A percentile compares a stretch with the other conserved stretches of the same genome.
These are phyloP conservation scores for Debaryomyces tyrocola DNA, from an alignment of 805 yeast species.

Conservation along the genomic window DNA sequence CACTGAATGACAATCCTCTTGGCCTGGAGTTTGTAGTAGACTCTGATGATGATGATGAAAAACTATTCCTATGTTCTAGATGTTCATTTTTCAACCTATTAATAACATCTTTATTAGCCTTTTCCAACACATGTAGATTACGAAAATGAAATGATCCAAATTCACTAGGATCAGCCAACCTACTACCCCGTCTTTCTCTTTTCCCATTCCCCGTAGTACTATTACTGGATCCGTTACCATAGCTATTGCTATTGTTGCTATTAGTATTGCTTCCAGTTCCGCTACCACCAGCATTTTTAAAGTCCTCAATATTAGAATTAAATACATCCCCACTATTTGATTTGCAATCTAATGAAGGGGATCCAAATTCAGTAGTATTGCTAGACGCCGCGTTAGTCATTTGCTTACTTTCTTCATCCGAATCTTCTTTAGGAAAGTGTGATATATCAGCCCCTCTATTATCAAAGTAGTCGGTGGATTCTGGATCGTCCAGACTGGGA, in stretches of 20 bases:
- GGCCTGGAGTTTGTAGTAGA: conserved; percentile 37
- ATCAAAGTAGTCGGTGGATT: conserved; percentile 89
- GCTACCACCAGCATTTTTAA: conserved; percentile 5
- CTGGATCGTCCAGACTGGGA: conserved; percentile 77
- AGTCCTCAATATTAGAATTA: no score
- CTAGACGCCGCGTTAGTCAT: conserved; percentile 10
- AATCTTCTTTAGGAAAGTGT: conserved; percentile 55
- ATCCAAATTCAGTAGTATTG: conserved; percentile 18
- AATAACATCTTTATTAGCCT: conserved; percentile 91
- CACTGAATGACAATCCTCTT: conserved; percentile 33
- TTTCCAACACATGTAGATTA: conserved; percentile 85
- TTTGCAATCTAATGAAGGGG: conserved; percentile 10
- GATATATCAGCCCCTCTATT: conserved; percentile 79
- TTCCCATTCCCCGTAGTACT: conserved; percentile 20
- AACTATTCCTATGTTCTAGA: conserved; percentile 54
- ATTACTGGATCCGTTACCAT: conserved; percentile 18
- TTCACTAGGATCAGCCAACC: conserved; percentile 70
- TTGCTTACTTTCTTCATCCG: conserved; percentile 30
- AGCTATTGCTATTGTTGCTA: conserved; percentile 3
- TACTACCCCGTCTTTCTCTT: conserved; percentile 71
- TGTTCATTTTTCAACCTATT: conserved; percentile 85
- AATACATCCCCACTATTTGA: not conserved
- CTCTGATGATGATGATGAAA: conserved; percentile 51
- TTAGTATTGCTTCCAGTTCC: conserved; percentile 9
- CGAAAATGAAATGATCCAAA: conserved; percentile 93